A percentile compares a stretch with the other conserved stretches of the same genome.
Conservation (phyloP, 2,329 filamentous ascomycete genomes). For the Sodiomyces alkalinus region DNA sequence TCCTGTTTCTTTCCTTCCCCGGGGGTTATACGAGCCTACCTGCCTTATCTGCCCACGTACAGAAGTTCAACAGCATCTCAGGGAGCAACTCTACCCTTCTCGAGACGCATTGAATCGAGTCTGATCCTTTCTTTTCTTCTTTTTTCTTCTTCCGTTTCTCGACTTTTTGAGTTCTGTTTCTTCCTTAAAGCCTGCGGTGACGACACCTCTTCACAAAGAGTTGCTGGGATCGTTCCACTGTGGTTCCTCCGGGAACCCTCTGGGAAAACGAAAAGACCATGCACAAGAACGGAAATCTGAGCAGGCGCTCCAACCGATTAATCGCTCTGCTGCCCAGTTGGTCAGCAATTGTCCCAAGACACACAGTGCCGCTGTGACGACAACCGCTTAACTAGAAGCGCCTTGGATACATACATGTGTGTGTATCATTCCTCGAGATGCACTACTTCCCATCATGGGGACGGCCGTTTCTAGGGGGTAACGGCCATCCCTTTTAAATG, state of each 20-base stretch:
- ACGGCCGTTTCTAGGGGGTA: slow-evolving; percentile 4
- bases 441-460: slow-evolving; percentile 4
- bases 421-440: neutral
- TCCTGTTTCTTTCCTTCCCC: too few species aligned
- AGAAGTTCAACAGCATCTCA: too few species aligned
- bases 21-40: too few species aligned
- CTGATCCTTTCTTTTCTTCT: neutral
- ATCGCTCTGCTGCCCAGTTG: slow-evolving; percentile 11
- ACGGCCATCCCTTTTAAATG: neutral
- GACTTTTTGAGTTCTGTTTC: neutral
- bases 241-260: slow-evolving; percentile 5
- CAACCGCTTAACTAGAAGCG: slow-evolving; percentile 3
- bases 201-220: slow-evolving; percentile 4
- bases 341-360: neutral
- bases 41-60: too few species aligned
- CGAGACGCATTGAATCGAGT: too few species aligned
- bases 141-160: neutral
- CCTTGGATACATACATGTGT: too few species aligned
- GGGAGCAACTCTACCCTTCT: too few species aligned
- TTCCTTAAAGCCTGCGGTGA: neutral
- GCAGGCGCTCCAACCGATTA: slow-evolving; percentile 9
- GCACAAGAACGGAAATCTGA: slow-evolving; percentile 20
- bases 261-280: slow-evolving; percentile 8
- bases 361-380: neutral
- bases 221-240: slow-evolving; percentile 6